Conservation (phyloP, 75 land plant genomes). For the Isoetes taiwanensis region DNA sequence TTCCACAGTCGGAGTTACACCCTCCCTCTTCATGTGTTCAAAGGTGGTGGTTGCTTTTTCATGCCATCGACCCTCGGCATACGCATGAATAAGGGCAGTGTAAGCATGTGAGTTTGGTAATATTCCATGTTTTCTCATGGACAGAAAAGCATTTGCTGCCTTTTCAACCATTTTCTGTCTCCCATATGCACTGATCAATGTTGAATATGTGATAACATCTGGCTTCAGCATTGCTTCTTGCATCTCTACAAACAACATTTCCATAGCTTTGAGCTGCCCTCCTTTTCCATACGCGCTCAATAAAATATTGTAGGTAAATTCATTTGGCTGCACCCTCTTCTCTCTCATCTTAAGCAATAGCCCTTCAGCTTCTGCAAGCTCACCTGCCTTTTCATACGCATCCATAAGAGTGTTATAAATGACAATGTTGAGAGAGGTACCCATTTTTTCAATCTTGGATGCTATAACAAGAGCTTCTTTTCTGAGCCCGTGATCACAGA, state of each 20-base stretch:
- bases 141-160: conserved; percentile 60
- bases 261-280: conserved; percentile 50
- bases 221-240: conserved; percentile 42
- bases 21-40: conserved; percentile 58
- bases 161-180: conserved; percentile 50
- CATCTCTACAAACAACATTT: conserved; percentile 53
- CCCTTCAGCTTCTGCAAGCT: conserved; percentile 79
- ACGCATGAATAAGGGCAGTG: conserved; percentile 77
- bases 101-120: conserved; percentile 57
- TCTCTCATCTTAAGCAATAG: conserved; percentile 56
- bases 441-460: conserved; percentile 58
- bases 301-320: conserved; percentile 42
- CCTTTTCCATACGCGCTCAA: conserved; percentile 56
- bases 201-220: conserved; percentile 58
- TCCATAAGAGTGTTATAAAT: conserved; percentile 73
- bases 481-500: conserved; percentile 55
- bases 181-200: conserved; percentile 65
- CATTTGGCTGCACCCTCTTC: conserved; percentile 36
- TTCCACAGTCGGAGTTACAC: conserved; percentile 51
- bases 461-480: conserved; percentile 57
- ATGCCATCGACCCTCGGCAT: conserved; percentile 60
- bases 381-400: conserved; percentile 49
- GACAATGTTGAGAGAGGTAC: conserved; percentile 35
- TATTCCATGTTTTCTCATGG: conserved; percentile 55
- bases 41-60: conserved; percentile 57